Percentiles rank a stretch among this genome's conserved stretches.
These are phyloP conservation scores for Cornus kousa DNA, from an alignment of 148 eudicot species.

Conservation along the genomic window DNA sequence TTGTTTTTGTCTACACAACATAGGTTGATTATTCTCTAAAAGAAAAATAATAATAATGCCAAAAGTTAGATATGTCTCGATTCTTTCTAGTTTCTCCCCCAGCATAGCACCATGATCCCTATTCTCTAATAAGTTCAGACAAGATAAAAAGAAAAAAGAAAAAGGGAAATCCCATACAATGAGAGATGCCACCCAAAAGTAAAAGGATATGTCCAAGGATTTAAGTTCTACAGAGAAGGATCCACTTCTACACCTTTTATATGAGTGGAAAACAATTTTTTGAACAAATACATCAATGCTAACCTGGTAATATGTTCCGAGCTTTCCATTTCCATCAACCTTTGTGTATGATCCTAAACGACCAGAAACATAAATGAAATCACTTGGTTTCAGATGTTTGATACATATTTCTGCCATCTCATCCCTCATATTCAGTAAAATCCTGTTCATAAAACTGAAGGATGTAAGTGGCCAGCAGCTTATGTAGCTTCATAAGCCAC, in stretches of 20 bases:
- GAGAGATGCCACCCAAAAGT: neutral
- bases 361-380: conserved; percentile 70
- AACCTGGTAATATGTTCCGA: conserved; percentile 40
- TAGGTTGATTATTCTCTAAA: no score
- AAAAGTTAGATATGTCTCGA: no score
- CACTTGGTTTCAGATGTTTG: conserved; percentile 57
- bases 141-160: no score
- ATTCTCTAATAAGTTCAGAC: no score
- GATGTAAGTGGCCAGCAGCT: neutral
- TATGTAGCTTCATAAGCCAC: neutral
- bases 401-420: conserved; percentile 57
- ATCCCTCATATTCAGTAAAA: conserved; percentile 51
- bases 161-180: neutral
- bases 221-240: neutral
- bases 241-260: neutral
- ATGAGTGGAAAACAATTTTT: neutral
- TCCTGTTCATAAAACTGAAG: conserved; percentile 37
- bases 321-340: conserved; percentile 28
- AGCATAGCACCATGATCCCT: no score
- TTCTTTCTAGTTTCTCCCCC: no score
- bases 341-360: conserved; percentile 38
- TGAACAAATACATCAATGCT: conserved; percentile 6
- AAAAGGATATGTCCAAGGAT: neutral
- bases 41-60: no score
- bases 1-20: no score